Base-by-base conservation (phyloP, 257 asterid species). In the Solanum chmielewskii region DNA sequence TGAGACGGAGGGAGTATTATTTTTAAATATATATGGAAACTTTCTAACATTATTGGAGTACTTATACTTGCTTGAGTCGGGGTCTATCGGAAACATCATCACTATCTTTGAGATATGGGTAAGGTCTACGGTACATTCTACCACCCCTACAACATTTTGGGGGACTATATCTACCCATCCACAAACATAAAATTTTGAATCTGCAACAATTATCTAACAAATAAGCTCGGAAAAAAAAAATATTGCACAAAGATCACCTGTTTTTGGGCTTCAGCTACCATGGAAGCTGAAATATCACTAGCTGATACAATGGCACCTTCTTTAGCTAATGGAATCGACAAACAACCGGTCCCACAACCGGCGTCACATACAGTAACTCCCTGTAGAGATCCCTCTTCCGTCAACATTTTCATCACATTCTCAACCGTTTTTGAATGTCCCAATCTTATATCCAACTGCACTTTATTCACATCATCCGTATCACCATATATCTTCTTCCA, bases 341-440 rank as follows among this genome's bases (percentile, higher is more conserved):
- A 84, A 42, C 94, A 90, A 21, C 99, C 99, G 15, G 98, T 97
- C 84, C 99, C 99, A 73, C 99, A 97, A 0, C 99, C 99, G 1
- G 99, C 99, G 29, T 97, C 99, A 59, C 99, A 97, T 11, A 97
- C 98, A 7, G 94, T 92, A 9, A 95, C 91, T 14, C 99, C 99
- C 31, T 73, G 85, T 82, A 95, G 80, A 31, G 93, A 86, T 18
- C 98, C 96, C 70, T 94, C 99, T 69, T 95, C 99, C 52, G 71
- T 33, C 94, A 95, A 86, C 99, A 96, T 97, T 88, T 93, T 90
- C 97, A 96, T 88, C 89, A 90, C 94, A 89, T 91, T 96, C 93
- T 96, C 98, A 86, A 96, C 98, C 4, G 97, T 97, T 87, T 92
- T 95, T 21, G 98, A 89, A 85, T 97, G 99, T 21, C 98, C 99